A percentile compares a stretch with the other conserved stretches of the same genome.
These are phyloP conservation scores for Phytopythium litorale DNA, from an alignment of 352 stramenopile species.

Conservation along the genomic window DNA sequence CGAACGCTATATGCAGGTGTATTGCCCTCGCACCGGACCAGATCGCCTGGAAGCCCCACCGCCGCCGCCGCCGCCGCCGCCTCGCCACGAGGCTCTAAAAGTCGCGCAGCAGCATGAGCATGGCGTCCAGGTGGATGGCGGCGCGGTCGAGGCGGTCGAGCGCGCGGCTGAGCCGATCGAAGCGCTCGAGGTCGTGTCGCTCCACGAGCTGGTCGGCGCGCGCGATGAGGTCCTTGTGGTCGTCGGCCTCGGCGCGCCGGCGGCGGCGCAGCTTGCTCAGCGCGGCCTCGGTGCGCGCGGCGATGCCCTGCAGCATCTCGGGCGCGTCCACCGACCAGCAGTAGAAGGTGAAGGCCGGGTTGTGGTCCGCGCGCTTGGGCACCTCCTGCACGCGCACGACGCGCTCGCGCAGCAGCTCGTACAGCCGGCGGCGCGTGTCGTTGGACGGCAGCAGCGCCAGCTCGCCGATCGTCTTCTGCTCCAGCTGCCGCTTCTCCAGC, in stretches of 20 bases:
- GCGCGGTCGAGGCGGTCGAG: constrained; percentile 82
- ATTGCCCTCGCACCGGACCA: neutral
- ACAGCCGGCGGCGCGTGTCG: constrained; percentile 75
- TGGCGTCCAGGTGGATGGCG: constrained; percentile 78
- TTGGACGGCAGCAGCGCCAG: constrained; percentile 79
- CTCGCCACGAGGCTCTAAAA: constrained; percentile 41
- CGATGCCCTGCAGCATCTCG: constrained; percentile 54
- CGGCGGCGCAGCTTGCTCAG: constrained; percentile 67
- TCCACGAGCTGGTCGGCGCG: constrained; percentile 86
- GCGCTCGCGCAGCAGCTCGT: constrained; percentile 73
- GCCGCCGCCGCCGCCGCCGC: too few relatives aligned
- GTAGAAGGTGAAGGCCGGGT: constrained; percentile 86
- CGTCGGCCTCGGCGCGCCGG: constrained; percentile 71
- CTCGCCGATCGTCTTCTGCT: constrained; percentile 85
- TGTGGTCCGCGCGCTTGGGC: constrained; percentile 84
- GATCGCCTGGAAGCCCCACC: too few relatives aligned
- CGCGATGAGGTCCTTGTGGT: constrained; percentile 87
- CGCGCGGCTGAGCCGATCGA: constrained; percentile 81
- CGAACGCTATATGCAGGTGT: neutral
- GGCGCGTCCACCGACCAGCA: constrained; percentile 81
- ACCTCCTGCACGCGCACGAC: constrained; percentile 85
- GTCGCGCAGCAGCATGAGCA: constrained; percentile 88
- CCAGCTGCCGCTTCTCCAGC: constrained; percentile 83
- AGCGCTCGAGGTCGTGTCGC: constrained; percentile 81
- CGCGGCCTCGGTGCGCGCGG: constrained; percentile 67